Conservation (phyloP, 2,329 filamentous ascomycete genomes). For the Phialemoniopsis sp. region DNA sequence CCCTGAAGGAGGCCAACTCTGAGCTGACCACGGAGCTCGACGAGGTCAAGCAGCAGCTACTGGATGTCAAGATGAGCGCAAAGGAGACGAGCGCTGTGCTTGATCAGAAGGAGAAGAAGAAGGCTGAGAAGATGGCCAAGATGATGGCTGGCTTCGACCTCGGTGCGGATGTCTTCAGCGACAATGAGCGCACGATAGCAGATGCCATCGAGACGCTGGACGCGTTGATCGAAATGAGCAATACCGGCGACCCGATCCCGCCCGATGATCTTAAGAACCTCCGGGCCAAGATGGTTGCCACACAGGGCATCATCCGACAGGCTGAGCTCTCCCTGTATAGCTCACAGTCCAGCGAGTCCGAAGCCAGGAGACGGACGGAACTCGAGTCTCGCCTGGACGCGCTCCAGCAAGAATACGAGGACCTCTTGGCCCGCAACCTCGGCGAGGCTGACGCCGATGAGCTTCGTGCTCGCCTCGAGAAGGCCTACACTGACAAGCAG, state of each 20-base stretch:
- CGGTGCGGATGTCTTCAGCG: constrained; percentile 86
- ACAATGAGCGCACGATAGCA: constrained; percentile 82
- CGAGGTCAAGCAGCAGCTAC: constrained; percentile 90
- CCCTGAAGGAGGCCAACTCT: constrained; percentile 89
- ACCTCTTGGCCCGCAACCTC: constrained; percentile 74
- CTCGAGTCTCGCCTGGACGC: constrained; percentile 71
- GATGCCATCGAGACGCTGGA: constrained; percentile 83
- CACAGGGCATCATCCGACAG: constrained; percentile 88
- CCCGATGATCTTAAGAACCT: constrained; percentile 78
- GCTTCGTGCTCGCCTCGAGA: constrained; percentile 73
- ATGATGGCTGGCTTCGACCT: constrained; percentile 99
- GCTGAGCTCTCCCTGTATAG: constrained; percentile 83
- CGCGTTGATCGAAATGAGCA: constrained; percentile 69
- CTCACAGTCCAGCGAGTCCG: constrained; percentile 57
- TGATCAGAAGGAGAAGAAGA: constrained; percentile 97
- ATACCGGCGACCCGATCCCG: constrained; percentile 72
- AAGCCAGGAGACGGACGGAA: constrained; percentile 67
- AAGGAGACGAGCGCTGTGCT: constrained; percentile 87
- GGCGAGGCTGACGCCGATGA: constrained; percentile 76
- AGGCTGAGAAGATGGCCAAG: constrained; percentile 98
- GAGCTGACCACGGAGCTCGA: constrained; percentile 91
- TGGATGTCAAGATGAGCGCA: constrained; percentile 94
- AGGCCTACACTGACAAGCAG: constrained; percentile 72
- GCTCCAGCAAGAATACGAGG: constrained; percentile 80
- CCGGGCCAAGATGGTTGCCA: constrained; percentile 76